These are phyloP conservation scores for Trichoderma koningiopsis DNA, from an alignment of 2,329 filamentous ascomycete species.

Conservation along the genomic window DNA sequence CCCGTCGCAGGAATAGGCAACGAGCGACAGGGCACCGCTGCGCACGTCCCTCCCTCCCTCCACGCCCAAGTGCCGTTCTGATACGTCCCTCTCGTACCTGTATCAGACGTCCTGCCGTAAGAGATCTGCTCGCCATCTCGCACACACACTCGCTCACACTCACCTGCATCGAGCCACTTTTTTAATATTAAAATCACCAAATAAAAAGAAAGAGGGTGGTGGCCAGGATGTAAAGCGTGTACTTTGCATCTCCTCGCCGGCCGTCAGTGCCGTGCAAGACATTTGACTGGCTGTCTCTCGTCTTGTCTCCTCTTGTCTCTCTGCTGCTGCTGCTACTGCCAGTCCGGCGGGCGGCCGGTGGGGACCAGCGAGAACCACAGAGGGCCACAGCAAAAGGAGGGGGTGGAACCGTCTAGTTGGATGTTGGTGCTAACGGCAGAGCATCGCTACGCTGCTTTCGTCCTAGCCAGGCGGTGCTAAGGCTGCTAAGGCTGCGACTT, in stretches of 20 bases:
- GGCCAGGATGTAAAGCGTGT: background rate
- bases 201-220: background rate
- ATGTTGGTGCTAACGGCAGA: background rate
- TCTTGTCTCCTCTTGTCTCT: background rate
- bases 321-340: background rate
- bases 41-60: background rate
- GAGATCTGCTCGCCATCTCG: background rate
- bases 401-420: constrained; percentile 4
- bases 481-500: background rate
- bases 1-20: background rate
- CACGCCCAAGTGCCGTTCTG: background rate
- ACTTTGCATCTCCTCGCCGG: background rate
- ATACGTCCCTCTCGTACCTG: background rate
- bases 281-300: background rate
- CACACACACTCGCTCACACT: background rate
- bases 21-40: background rate
- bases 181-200: background rate
- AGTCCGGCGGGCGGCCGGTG: background rate
- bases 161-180: background rate
- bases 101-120: background rate
- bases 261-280: background rate
- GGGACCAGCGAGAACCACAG: background rate
- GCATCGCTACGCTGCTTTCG: background rate
- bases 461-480: background rate
- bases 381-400: background rate